These are phyloP conservation scores for Tetracladium setigerum DNA, from an alignment of 495 filamentous ascomycete species.

Conservation along the genomic window DNA sequence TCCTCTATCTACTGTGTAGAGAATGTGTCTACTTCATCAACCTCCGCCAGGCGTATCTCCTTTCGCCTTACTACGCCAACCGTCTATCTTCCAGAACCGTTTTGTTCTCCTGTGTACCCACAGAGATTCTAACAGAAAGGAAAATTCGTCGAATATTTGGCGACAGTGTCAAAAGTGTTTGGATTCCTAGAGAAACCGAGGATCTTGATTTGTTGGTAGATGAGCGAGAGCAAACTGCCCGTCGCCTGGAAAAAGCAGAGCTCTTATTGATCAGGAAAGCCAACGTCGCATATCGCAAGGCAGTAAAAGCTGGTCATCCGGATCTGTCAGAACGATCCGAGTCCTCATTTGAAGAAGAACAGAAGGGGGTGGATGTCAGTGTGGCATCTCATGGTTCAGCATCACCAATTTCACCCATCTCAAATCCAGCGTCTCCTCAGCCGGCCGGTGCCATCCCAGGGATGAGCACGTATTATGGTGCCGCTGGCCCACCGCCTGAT, in stretches of 20 bases:
- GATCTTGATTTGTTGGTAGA: constrained; percentile 79
- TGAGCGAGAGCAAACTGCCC: constrained; percentile 73
- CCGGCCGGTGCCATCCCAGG: constrained; percentile 13
- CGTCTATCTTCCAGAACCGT: constrained; percentile 92
- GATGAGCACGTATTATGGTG: constrained; percentile 25
- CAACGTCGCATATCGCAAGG: constrained; percentile 66
- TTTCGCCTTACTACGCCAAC: constrained; percentile 78
- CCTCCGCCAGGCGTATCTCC: constrained; percentile 85
- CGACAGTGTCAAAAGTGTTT: constrained; percentile 72
- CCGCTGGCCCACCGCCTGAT: constrained; percentile 29
- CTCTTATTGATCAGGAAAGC: constrained; percentile 76
- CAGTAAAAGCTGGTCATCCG: constrained; percentile 48
- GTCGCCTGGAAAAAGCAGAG: constrained; percentile 85
- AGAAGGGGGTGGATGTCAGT: constrained; percentile 61
- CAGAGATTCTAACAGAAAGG: constrained; percentile 62
- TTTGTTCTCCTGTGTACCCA: constrained; percentile 80
- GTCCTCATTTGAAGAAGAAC: constrained; percentile 37
- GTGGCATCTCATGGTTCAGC: not conserved
- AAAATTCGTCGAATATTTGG: constrained; percentile 76
- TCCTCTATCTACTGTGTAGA: constrained; percentile 83
- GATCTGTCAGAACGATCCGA: constrained; percentile 33
- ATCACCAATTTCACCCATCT: not conserved
- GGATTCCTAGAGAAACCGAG: constrained; percentile 75
- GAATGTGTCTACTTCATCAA: constrained; percentile 94
- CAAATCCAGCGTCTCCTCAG: constrained; percentile 5